phyloP scores from a whole-genome alignment of 2,329 filamentous ascomycete genomes.

The Elsinoe batatas region DNA sequence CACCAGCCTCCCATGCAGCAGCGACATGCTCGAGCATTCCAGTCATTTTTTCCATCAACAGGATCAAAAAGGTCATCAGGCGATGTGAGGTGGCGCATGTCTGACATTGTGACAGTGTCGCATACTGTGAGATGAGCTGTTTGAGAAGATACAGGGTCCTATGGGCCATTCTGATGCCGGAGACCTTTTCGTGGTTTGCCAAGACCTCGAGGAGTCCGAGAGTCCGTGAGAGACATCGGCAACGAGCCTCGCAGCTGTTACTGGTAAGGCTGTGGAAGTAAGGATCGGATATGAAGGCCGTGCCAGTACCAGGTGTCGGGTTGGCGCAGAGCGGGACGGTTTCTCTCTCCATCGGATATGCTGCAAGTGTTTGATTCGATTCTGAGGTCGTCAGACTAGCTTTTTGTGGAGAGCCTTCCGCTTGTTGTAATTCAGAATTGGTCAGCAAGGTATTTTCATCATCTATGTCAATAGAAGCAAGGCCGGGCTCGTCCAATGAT shows the following conservation, averaged over 20 bases:
- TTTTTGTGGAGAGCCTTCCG: no score
- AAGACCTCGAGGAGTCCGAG: neutral
- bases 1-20: neutral
- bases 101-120: neutral
- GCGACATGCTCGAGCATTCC: neutral
- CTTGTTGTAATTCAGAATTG: no score
- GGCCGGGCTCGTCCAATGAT: no score
- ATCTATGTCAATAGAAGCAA: no score
- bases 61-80: neutral
- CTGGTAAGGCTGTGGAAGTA: no score
- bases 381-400: no score
- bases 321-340: no score
- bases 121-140: neutral
- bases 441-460: no score
- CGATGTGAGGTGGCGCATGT: neutral
- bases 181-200: neutral
- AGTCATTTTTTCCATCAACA: neutral
- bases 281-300: no score
- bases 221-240: neutral
- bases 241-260: neutral
- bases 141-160: neutral
- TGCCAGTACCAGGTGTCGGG: no score
- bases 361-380: no score
- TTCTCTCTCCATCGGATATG: no score
- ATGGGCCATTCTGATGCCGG: neutral